Conservation (phyloP, 2,329 filamentous ascomycete genomes). For the Botryotinia calthae region DNA sequence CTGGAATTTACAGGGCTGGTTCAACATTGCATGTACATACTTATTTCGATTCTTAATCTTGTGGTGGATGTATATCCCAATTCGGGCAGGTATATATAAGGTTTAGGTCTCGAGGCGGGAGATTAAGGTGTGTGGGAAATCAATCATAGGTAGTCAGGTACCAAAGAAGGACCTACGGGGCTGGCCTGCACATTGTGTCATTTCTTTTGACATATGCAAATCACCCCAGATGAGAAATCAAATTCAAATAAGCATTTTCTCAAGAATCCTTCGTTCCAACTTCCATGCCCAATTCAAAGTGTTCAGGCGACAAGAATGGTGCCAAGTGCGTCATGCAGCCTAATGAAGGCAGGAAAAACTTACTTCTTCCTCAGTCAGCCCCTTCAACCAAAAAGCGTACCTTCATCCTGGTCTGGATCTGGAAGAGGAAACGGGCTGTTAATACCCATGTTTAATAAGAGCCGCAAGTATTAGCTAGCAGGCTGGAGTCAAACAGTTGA, state of each 20-base stretch:
- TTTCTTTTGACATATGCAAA: neutral
- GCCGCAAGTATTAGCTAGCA: neutral
- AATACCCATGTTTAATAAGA: constrained; percentile 3
- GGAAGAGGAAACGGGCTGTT: constrained; percentile 6
- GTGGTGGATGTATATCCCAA: constrained; percentile 9
- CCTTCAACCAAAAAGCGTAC: constrained; percentile 6
- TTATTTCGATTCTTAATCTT: constrained; percentile 16
- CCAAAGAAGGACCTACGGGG: neutral
- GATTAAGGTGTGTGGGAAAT: neutral
- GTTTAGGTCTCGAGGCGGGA: constrained; percentile 2
- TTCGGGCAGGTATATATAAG: constrained; percentile 14
- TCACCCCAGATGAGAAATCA: constrained; percentile 1
- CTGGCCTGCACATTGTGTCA: constrained; percentile 4
- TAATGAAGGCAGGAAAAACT: neutral
- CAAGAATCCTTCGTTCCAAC: constrained; percentile 6
- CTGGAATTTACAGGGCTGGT: constrained; percentile 5
- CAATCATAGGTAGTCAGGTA: neutral
- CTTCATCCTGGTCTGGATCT: neutral
- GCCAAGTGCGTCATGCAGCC: constrained; percentile 6
- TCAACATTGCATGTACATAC: constrained; percentile 10
- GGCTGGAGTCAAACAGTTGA: neutral
- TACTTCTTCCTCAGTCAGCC: constrained; percentile 20
- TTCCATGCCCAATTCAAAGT: neutral
- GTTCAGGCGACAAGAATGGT: constrained; percentile 12
- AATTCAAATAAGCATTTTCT: constrained; percentile 18